phyloP scores from a whole-genome alignment of 2,329 filamentous ascomycete species.

The Diplocarpon mali region DNA sequence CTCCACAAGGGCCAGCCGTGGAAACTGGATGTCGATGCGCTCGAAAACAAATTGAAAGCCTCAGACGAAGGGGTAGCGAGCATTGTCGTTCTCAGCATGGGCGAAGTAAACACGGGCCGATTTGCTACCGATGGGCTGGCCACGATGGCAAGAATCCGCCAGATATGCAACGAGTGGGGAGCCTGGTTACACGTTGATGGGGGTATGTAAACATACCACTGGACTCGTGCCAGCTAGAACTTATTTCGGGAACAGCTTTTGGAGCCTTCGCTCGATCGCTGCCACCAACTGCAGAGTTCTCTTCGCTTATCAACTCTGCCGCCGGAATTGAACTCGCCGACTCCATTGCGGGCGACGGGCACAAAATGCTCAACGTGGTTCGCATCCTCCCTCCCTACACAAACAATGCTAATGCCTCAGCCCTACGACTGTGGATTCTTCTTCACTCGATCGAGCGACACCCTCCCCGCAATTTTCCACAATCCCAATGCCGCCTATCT shows the following conservation, averaged over 20 bases:
- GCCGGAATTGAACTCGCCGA: slow-evolving; percentile 71
- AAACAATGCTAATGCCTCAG: slow-evolving; percentile 7
- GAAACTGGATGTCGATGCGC: slow-evolving; percentile 53
- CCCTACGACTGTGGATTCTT: slow-evolving; percentile 92
- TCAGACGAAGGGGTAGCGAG: slow-evolving; percentile 43
- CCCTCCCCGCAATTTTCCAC: slow-evolving; percentile 55
- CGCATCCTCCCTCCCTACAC: slow-evolving; percentile 24
- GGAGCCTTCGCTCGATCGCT: slow-evolving; percentile 69
- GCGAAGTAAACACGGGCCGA: slow-evolving; percentile 82
- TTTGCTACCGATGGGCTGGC: slow-evolving; percentile 50
- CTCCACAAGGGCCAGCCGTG: slow-evolving; percentile 46
- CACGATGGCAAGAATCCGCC: slow-evolving; percentile 44
- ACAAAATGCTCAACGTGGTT: slow-evolving; percentile 87
- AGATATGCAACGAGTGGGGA: slow-evolving; percentile 58
- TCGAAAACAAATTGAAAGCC: slow-evolving; percentile 48
- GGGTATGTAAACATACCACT: slow-evolving; percentile 32
- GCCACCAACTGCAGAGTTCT: slow-evolving; percentile 44
- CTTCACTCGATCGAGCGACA: slow-evolving; percentile 53
- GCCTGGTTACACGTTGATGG: slow-evolving; percentile 89
- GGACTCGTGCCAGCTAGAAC: neutral
- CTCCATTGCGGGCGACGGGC: slow-evolving; percentile 75
- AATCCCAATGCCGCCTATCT: slow-evolving; percentile 86
- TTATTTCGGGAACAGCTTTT: slow-evolving; percentile 47
- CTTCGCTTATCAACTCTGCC: slow-evolving; percentile 36
- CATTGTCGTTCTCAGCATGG: slow-evolving; percentile 71